Evolutionary conservation across 164 flowering plant species (phyloP), one percentile per base, ranked within the genome.

Genomic region (Vitis cinerea): DNA sequence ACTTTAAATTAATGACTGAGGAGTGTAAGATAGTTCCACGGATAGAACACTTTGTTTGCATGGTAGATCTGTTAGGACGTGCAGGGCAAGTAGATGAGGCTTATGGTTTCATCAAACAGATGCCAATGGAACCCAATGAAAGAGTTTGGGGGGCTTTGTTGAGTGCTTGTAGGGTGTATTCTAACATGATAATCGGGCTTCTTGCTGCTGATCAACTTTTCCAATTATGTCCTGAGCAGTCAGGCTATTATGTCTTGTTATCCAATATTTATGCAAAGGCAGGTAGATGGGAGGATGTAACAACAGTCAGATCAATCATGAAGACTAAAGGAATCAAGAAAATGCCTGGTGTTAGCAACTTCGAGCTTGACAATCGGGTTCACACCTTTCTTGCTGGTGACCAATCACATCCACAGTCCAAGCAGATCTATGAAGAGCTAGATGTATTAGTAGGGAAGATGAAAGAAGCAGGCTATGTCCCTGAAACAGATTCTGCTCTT

Each of bases 221-320:
- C 16, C 69, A 72, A 27, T 61, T 82, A 62, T 66, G 59, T 49
- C 85, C 85, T 6, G 68, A 74, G 60, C 79, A 79, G 23, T 77
- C 83, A 14, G 83, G 83, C 27, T 82, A 82, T 54, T 82, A 82
- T 70, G 85, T 82, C 16, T 65, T 82, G 65, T 66, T 81, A 27
- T 81, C 82, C 0, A 79, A 81, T 70, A 79, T 79, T 4, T 81
- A 81, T 65, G 84, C 84, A 11, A 81, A 81, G 61, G 84, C 82
- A 50, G 80, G 82, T 17, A 76, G 74, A 60, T 81, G 84, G 84
- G 65, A 73, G 54, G 80, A 79, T 29, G 82, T 81, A 53, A 27
- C 67, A 60, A 37, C 54, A 1, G 65, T 81, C 59, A 69, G 84
- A 66, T 69, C 76, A 48, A 47, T 70, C 47, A 81, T 81, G 84